Conservation (phyloP, 768 basidiomycete species). For the Coprinopsis marcescibilis region DNA sequence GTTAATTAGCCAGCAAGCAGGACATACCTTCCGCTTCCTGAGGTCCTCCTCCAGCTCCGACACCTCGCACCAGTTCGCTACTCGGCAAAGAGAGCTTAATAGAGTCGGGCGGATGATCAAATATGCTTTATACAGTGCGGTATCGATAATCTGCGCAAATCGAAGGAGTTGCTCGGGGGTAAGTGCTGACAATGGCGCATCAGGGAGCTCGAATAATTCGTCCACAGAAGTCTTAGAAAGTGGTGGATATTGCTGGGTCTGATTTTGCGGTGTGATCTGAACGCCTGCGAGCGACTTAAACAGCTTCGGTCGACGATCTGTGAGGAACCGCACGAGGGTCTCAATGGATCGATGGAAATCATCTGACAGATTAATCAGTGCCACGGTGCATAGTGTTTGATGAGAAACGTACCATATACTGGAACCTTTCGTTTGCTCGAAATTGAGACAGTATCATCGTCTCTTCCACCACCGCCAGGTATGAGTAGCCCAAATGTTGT, state of each 20-base stretch:
- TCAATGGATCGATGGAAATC: conserved; percentile 73
- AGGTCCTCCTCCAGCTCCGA: conserved; percentile 73
- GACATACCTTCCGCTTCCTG: conserved; percentile 64
- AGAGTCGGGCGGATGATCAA: conserved; percentile 75
- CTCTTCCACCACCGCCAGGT: conserved; percentile 34
- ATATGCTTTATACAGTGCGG: conserved; percentile 91
- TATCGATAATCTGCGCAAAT: conserved; percentile 92
- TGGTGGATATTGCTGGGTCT: conserved; percentile 61
- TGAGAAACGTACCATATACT: conserved; percentile 22
- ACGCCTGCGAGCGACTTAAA: conserved; percentile 68
- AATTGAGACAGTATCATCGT: conserved; percentile 60
- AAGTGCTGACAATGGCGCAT: conserved; percentile 62
- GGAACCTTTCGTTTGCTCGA: conserved; percentile 27
- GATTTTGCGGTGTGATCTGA: conserved; percentile 57
- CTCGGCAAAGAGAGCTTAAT: conserved; percentile 80
- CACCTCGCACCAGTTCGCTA: conserved; percentile 97
- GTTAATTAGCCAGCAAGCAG: background rate
- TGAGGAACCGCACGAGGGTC: conserved; percentile 79
- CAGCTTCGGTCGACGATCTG: conserved; percentile 86
- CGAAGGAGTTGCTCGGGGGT: conserved; percentile 81
- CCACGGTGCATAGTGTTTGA: background rate
- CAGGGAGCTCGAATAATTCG: conserved; percentile 76
- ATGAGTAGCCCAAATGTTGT: conserved; percentile 51
- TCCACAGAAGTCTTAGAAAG: conserved; percentile 68
- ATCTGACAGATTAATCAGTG: conserved; percentile 31